phyloP scores from a whole-genome alignment of 768 basidiomycete species.

The Rhizopogon sp. region DNA sequence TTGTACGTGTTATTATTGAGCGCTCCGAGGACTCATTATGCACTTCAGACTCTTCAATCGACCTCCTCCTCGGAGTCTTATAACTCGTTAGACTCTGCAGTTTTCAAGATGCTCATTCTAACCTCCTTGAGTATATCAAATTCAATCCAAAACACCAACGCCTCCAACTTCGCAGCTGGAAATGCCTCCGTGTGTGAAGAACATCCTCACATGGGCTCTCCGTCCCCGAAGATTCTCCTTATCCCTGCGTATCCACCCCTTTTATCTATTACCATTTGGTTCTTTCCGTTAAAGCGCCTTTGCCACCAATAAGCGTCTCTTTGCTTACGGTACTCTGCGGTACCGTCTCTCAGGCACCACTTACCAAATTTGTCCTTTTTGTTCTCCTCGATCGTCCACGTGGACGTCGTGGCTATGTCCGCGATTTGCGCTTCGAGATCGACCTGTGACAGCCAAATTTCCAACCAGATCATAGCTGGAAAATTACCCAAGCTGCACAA shows the following conservation, averaged over 20 bases:
- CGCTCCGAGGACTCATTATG: neutral
- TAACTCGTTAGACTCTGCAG: neutral
- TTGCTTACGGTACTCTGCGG: neutral
- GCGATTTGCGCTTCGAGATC: neutral
- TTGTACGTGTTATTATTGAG: neutral
- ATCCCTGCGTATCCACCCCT: too few relatives aligned
- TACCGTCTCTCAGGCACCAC: neutral
- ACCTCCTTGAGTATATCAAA: neutral
- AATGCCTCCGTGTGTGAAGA: neutral
- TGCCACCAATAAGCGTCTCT: too few relatives aligned
- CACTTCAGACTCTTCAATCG: too few relatives aligned
- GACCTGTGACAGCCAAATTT: too few relatives aligned
- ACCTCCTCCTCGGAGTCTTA: neutral
- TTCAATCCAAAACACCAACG: neutral
- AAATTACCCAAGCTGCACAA: too few relatives aligned
- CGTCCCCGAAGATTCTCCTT: neutral
- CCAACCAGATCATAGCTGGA: too few relatives aligned
- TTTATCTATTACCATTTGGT: too few relatives aligned
- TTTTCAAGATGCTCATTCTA: neutral
- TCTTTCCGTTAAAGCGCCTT: too few relatives aligned
- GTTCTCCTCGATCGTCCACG: neutral
- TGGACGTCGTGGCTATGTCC: neutral
- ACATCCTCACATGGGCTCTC: neutral
- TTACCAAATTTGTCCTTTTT: neutral
- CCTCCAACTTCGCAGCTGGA: neutral